Evolutionary conservation across 768 basidiomycete species (phyloP), one percentile per base, ranked within the genome.

Genomic region (Russula sp.): DNA sequence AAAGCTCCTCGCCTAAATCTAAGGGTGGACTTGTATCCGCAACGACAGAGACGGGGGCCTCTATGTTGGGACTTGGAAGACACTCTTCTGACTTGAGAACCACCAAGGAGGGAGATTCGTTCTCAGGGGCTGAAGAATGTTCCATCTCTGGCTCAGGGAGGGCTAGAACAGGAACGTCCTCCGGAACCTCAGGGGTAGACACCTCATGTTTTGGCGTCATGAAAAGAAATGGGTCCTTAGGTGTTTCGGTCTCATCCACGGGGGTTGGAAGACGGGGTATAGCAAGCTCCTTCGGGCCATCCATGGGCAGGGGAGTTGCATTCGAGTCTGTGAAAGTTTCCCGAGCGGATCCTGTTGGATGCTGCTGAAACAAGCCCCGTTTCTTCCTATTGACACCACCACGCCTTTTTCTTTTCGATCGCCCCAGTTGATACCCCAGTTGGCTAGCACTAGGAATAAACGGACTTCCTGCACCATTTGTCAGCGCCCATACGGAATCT

Each of bases 341-440:
- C 34, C 34, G 31, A 14, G 27, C 9, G 8, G 22, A 7, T 20
- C 20, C 40, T 14, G 22, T 7, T 39, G 51, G 63, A 16, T 32
- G 51, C 11, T 16, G 51, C 22, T 57, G 56, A 27, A 63, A 48
- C 34, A 35, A 3, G 31, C 54, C 48, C 22, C 63, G 58, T 51
- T 64, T 64, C 59, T 64, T 64, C 42, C 63, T 47, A 47, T 64
- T 64, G 1, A 60, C n/a, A 39, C 63, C 63, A n/a, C 58, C 63
- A 14, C 63, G 63, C 27, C 63, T 59, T 45, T 64, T 64, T 39
- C 48, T 27, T 52, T 64, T 64, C 20, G 58, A 42, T 14, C 27
- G 60, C 34, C 18, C 59, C 14, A 22, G 22, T 44, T 48, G 63
- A 20, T 51, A 44, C 18, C 47, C 58, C 35, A 52, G 57, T 63